Base-by-base conservation (phyloP, 768 basidiomycete species). In the Tylopilus subfusipes region DNA sequence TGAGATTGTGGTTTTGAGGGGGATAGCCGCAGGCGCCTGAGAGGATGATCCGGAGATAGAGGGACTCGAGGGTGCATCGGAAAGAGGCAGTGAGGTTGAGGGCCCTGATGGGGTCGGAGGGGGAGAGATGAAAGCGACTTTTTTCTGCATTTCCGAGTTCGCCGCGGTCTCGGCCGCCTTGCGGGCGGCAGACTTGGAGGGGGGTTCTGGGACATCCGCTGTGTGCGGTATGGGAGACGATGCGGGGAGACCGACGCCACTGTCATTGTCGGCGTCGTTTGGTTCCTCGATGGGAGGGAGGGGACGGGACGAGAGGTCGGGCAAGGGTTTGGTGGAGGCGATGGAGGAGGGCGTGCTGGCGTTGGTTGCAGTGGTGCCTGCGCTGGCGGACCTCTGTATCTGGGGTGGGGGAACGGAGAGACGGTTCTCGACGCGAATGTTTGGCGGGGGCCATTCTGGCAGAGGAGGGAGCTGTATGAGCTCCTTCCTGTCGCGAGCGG, bases 41-140 rank as follows among this genome's bases (percentile, higher is more conserved):
- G 57, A 42, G 33, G 61, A 51, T 52, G 69, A 58, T 64, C 66
- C 68, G 66, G 68, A 58, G 62, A 60, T 70, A 56, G 62, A 57
- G 68, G 66, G 60, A 68, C 60, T 59, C 58, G 69, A 59, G 50
- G 77, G 71, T 56, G 78, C 70, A 59, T 81, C 78, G 44, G 81
- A 78, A 51, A 83, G 72, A 48, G 76, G 68, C 64, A 77, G 79
- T 69, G 85, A 81, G 57, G 67, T 55, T 50, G 67, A 66, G 55
- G 79, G 74, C 56, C 73, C 78, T 36, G 76, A 70, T 47, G 86
- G 84, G 0, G 88, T 87, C 27, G 86, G 87, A 14, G 87, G 83
- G 46, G 90, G 89, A 27, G 89, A 90, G 63, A 88, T 79, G 73
- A 93, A 93, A 25, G 90, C 91, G 42, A 93, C 91, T 73, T 91